phyloP scores from a whole-genome alignment of 73 alveolate genomes.

The Paramecium sonneborni region DNA sequence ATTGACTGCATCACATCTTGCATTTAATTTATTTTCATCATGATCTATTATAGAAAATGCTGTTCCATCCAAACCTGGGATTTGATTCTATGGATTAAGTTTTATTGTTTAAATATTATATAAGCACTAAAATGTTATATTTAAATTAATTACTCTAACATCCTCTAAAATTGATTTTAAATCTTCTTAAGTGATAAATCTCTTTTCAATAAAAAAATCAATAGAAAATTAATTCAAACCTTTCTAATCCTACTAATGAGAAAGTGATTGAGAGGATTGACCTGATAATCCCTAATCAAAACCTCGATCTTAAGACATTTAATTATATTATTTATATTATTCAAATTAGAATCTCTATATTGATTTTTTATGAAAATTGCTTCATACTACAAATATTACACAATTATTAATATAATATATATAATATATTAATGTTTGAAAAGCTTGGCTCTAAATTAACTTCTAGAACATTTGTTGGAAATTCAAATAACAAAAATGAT shows the following conservation, averaged over 20 bases:
- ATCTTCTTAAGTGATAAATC: background rate
- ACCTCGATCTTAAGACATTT: background rate
- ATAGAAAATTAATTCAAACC: background rate
- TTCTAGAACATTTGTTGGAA: background rate
- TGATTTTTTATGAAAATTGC: background rate
- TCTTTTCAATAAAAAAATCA: slow-evolving; percentile 44
- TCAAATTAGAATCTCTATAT: background rate
- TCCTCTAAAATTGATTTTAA: background rate
- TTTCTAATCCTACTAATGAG: background rate
- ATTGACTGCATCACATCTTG: slow-evolving; percentile 22
- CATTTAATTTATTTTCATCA: background rate
- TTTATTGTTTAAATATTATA: background rate
- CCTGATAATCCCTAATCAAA: slow-evolving; percentile 6
- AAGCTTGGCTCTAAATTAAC: background rate
- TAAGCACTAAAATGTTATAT: background rate
- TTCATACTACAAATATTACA: background rate
- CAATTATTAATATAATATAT: background rate
- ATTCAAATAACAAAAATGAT: background rate
- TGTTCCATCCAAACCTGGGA: slow-evolving; percentile 27
- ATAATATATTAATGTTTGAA: background rate
- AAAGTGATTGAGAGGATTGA: background rate
- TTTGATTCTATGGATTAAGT: background rate
- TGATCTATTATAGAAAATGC: slow-evolving; percentile 1
- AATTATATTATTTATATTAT: background rate
- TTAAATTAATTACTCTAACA: background rate